Percentiles rank a stretch among this genome's conserved stretches.
Evolutionary conservation across 2,329 filamentous ascomycete genomes (phyloP).

Genomic region (Aspergillus hiratsukae): DNA sequence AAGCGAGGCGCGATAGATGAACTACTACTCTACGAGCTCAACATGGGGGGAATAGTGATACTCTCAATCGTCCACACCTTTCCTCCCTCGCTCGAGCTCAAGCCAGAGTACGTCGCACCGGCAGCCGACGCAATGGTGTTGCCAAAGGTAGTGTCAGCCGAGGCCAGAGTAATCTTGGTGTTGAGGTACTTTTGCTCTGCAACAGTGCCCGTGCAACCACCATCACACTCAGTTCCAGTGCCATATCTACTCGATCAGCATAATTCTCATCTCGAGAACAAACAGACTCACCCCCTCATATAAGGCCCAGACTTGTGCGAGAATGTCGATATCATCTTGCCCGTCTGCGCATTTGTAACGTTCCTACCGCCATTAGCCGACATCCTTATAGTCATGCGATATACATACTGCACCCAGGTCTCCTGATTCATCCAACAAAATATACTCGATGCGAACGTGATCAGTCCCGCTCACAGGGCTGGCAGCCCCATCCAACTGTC

Average conservation of each 20-base stretch:
- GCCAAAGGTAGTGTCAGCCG: slow-evolving; percentile 25
- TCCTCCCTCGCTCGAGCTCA: slow-evolving; percentile 31
- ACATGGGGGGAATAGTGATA: slow-evolving; percentile 35
- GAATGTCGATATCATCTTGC: slow-evolving; percentile 32
- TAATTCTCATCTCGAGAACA: too few relatives aligned
- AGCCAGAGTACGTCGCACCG: slow-evolving; percentile 32
- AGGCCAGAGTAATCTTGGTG: slow-evolving; percentile 37
- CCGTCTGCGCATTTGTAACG: slow-evolving; percentile 35
- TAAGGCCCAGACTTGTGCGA: slow-evolving; percentile 32
- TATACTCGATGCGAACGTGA: slow-evolving; percentile 30
- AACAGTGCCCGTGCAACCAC: slow-evolving; percentile 37
- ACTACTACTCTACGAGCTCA: not conserved
- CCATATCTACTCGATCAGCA: slow-evolving; percentile 20
- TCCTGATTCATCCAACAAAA: slow-evolving; percentile 21
- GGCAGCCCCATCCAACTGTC: slow-evolving; percentile 32
- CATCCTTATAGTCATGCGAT: not conserved
- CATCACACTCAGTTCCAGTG: slow-evolving; percentile 41
- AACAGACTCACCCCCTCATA: slow-evolving; percentile 29
- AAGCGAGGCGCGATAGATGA: not conserved
- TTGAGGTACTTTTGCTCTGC: slow-evolving; percentile 37
- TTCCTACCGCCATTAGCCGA: slow-evolving; percentile 5
- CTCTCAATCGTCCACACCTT: slow-evolving; percentile 36
- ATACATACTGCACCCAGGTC: slow-evolving; percentile 28
- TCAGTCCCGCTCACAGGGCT: slow-evolving; percentile 20
- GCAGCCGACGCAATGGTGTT: slow-evolving; percentile 21